Conservation (phyloP, 805 yeast genomes). For the Yamadazyma tumulicola region DNA sequence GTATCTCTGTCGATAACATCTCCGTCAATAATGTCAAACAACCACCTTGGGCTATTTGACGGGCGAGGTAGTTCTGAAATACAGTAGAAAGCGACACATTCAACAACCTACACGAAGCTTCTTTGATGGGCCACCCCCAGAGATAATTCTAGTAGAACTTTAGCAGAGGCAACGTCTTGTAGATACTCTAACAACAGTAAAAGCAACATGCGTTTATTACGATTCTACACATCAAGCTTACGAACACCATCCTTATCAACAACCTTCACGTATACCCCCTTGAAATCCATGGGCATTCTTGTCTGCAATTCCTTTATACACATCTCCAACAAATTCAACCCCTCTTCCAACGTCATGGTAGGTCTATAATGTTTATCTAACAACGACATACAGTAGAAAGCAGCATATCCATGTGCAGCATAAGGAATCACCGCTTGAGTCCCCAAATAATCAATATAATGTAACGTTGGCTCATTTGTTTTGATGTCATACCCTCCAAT, state of each 20-base stretch:
- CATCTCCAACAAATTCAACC: conserved; percentile 63
- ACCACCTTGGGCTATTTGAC: too few species aligned
- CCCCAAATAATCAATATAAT: conserved; percentile 93
- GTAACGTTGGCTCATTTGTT: conserved; percentile 59
- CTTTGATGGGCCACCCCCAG: too few species aligned
- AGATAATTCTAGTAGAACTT: too few species aligned
- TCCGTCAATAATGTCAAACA: too few species aligned
- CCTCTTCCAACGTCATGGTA: conserved; percentile 74
- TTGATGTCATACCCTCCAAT: conserved; percentile 77
- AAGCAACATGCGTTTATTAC: too few species aligned
- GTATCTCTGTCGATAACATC: too few species aligned
- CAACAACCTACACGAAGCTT: too few species aligned
- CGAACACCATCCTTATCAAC: conserved; percentile 56
- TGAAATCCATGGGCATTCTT: conserved; percentile 92
- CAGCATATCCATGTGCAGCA: conserved; percentile 99
- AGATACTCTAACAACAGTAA: too few species aligned
- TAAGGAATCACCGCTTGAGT: conserved; percentile 89
- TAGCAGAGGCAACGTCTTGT: too few species aligned
- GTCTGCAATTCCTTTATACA: conserved; percentile 77
- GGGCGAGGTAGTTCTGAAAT: too few species aligned
- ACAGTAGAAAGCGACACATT: too few species aligned
- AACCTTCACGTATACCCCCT: conserved; percentile 71
- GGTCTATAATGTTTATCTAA: conserved; percentile 86
- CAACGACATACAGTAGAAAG: conserved; percentile 85
- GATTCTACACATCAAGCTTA: conserved; percentile 2